phyloP scores from a whole-genome alignment of 2,329 filamentous ascomycete species.

The Whalleya microplaca region DNA sequence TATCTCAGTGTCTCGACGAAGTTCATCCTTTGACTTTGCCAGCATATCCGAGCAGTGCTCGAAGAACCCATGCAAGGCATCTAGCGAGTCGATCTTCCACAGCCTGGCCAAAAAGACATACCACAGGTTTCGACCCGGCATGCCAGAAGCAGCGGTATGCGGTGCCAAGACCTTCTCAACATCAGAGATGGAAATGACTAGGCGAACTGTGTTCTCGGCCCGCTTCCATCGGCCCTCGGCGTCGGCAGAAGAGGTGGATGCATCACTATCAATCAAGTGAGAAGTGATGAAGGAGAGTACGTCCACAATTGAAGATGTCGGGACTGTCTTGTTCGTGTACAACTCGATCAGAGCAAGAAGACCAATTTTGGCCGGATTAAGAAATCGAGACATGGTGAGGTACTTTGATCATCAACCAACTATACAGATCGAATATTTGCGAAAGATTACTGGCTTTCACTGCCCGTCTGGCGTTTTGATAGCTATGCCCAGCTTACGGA shows the following conservation, averaged over 20 bases:
- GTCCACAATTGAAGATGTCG: constrained; percentile 70
- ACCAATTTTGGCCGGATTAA: constrained; percentile 88
- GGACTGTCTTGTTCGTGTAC: constrained; percentile 74
- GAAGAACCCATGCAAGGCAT: constrained; percentile 81
- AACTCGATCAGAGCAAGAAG: constrained; percentile 80
- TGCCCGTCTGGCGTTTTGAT: constrained; percentile 1
- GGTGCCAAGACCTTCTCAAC: constrained; percentile 62
- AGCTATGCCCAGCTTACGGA: constrained; percentile 1
- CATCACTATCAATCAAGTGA: constrained; percentile 61
- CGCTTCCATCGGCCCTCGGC: constrained; percentile 48
- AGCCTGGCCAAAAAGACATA: constrained; percentile 80
- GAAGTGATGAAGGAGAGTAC: constrained; percentile 80
- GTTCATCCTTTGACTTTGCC: constrained; percentile 64
- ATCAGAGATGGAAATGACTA: constrained; percentile 59
- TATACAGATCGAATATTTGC: neutral
- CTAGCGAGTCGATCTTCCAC: constrained; percentile 82
- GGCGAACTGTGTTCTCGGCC: constrained; percentile 53
- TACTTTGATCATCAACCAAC: neutral
- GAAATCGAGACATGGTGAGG: constrained; percentile 71
- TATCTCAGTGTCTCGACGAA: constrained; percentile 57
- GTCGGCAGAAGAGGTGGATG: constrained; percentile 37
- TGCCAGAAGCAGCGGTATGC: constrained; percentile 55
- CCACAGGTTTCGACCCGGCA: constrained; percentile 83
- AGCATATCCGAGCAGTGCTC: constrained; percentile 61
- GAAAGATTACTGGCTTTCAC: constrained; percentile 3